Percentiles rank a stretch among this genome's conserved stretches.
phyloP scores from a whole-genome alignment of 2,329 filamentous ascomycete species.

The Myriosclerotinia scirpicola region DNA sequence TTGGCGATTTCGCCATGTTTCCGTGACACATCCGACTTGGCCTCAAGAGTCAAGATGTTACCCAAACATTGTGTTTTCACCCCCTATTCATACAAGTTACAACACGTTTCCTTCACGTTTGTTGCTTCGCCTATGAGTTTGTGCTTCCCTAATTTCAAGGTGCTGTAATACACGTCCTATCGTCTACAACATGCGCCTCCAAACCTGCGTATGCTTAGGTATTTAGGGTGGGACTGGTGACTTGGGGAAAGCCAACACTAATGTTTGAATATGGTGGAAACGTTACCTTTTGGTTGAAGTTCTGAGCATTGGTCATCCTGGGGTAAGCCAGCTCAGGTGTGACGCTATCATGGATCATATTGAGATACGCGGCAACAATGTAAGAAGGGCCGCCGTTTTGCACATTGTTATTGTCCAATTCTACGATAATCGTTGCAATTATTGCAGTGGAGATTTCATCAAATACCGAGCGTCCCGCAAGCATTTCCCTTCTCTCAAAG shows the following conservation, averaged over 20 bases:
- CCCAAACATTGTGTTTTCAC: neutral
- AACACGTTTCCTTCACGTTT: neutral
- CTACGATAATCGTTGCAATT: neutral
- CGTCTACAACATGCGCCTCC: neutral
- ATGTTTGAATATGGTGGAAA: neutral
- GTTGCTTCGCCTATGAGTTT: neutral
- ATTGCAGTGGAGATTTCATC: neutral
- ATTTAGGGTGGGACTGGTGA: neutral
- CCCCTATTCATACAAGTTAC: neutral
- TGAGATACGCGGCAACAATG: neutral
- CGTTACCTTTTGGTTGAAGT: neutral
- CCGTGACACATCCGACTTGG: constrained; percentile 15
- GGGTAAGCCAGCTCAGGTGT: neutral
- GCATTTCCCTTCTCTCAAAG: neutral
- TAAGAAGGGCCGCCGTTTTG: neutral
- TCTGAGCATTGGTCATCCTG: neutral
- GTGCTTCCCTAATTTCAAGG: neutral
- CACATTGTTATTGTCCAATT: neutral
- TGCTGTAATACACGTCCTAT: neutral
- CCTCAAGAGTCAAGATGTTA: neutral
- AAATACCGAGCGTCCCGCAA: neutral
- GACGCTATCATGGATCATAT: neutral
- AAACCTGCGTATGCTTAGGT: neutral
- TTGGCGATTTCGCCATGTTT: neutral
- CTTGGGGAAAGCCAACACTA: neutral